These are phyloP conservation scores for Neurospora sp. DNA, from an alignment of 495 filamentous ascomycete genomes.

Conservation along the genomic window DNA sequence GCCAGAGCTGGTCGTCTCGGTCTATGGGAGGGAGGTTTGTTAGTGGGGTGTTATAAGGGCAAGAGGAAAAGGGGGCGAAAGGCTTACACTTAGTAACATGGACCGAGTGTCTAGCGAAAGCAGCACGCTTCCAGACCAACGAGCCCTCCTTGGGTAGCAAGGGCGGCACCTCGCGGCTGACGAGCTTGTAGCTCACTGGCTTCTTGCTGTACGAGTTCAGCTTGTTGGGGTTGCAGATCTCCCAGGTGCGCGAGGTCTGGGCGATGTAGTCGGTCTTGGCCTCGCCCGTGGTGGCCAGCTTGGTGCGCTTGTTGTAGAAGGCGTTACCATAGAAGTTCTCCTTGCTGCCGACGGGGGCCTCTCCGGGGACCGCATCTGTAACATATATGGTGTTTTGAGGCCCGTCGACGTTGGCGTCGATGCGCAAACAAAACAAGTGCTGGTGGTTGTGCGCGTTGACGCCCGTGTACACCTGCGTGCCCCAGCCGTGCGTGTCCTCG, in stretches of 20 bases:
- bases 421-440: constrained; percentile 86
- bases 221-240: constrained; percentile 78
- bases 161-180: constrained; percentile 70
- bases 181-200: constrained; percentile 83
- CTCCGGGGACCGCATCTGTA: constrained; percentile 57
- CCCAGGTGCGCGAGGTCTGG: constrained; percentile 74
- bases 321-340: constrained; percentile 91
- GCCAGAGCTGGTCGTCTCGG: constrained; percentile 76
- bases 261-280: constrained; percentile 76
- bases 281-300: constrained; percentile 62
- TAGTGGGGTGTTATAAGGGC: neutral
- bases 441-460: constrained; percentile 75
- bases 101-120: constrained; percentile 83
- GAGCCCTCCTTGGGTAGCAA: constrained; percentile 78
- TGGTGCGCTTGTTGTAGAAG: constrained; percentile 86
- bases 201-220: constrained; percentile 79
- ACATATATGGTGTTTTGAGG: constrained; percentile 79
- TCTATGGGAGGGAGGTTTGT: constrained; percentile 35
- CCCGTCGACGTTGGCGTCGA: constrained; percentile 87
- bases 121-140: constrained; percentile 88
- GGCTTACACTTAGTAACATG: constrained; percentile 75
- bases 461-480: constrained; percentile 71
- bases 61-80: neutral
- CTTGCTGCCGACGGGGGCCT: constrained; percentile 61
- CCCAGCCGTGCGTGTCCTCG: constrained; percentile 83